Evolutionary conservation across 2,329 filamentous ascomycete genomes (phyloP).

Genomic region (Aspergillus persii): DNA sequence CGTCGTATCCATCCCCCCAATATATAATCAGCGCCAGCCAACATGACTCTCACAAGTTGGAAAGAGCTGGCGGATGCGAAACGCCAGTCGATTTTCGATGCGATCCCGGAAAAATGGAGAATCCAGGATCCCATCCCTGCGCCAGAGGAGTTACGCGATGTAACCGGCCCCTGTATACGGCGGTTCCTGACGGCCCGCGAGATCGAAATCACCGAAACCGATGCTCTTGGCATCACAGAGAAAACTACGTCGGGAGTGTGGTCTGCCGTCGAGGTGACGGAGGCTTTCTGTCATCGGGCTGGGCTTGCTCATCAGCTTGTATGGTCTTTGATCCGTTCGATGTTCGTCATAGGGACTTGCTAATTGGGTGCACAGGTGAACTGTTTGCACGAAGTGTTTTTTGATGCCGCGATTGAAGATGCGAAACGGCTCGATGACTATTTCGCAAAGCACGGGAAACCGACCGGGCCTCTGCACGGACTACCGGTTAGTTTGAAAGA

Average conservation of each 20-base stretch:
- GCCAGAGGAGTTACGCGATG: conserved; percentile 53
- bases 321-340: conserved; percentile 8
- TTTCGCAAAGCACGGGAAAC: conserved; percentile 40
- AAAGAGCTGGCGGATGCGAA: conserved; percentile 52
- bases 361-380: conserved; percentile 31
- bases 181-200: conserved; percentile 55
- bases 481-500: conserved; percentile 57
- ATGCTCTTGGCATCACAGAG: conserved; percentile 56
- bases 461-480: conserved; percentile 61
- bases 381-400: conserved; percentile 56
- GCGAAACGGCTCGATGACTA: conserved; percentile 51
- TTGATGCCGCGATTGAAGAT: conserved; percentile 51
- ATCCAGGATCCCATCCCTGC: conserved; percentile 48
- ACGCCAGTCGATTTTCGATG: conserved; percentile 51
- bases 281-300: conserved; percentile 57
- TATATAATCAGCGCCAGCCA: too few relatives aligned
- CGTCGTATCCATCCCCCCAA: too few relatives aligned
- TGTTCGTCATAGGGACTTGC: neutral
- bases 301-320: conserved; percentile 60
- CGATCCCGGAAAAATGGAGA: conserved; percentile 59
- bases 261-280: conserved; percentile 56
- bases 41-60: conserved; percentile 43
- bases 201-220: conserved; percentile 60
- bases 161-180: conserved; percentile 56
- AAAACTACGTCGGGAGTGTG: conserved; percentile 55